Conservation (phyloP, 768 basidiomycete genomes). For the Agrocybe praecox region DNA sequence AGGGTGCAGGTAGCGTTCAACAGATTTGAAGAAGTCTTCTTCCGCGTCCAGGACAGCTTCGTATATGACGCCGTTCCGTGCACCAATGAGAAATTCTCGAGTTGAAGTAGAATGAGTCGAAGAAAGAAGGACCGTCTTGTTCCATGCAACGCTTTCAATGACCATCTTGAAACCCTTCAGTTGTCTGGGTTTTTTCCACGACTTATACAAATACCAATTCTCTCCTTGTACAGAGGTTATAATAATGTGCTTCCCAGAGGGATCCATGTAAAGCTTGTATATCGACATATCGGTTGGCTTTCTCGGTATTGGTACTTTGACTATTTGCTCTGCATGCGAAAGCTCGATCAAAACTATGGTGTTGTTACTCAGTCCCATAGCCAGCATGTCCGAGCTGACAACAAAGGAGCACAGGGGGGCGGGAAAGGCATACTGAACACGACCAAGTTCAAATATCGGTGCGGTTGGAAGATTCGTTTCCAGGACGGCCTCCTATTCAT, state of each 20-base stretch:
- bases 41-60: conserved; percentile 90
- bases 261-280: conserved; percentile 87
- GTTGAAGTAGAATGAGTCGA: conserved; percentile 74
- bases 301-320: conserved; percentile 75
- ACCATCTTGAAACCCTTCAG: conserved; percentile 83
- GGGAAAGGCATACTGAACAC: conserved; percentile 88
- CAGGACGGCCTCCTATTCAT: conserved; percentile 25
- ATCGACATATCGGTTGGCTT: conserved; percentile 79
- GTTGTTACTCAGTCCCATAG: conserved; percentile 81
- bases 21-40: conserved; percentile 90
- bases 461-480: conserved; percentile 46
- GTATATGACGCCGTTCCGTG: conserved; percentile 81
- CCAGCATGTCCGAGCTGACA: conserved; percentile 85
- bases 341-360: conserved; percentile 88
- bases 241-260: conserved; percentile 88
- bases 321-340: conserved; percentile 81
- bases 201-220: conserved; percentile 87
- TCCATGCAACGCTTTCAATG: conserved; percentile 94
- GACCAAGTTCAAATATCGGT: conserved; percentile 80
- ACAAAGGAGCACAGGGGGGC: conserved; percentile 82
- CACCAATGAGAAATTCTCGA: conserved; percentile 85
- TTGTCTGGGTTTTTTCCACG: conserved; percentile 80
- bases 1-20: conserved; percentile 74
- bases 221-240: conserved; percentile 88
- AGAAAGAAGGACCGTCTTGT: conserved; percentile 65